Base-by-base conservation (phyloP, 2,329 filamentous ascomycete species). In the Penicillium sp. region DNA sequence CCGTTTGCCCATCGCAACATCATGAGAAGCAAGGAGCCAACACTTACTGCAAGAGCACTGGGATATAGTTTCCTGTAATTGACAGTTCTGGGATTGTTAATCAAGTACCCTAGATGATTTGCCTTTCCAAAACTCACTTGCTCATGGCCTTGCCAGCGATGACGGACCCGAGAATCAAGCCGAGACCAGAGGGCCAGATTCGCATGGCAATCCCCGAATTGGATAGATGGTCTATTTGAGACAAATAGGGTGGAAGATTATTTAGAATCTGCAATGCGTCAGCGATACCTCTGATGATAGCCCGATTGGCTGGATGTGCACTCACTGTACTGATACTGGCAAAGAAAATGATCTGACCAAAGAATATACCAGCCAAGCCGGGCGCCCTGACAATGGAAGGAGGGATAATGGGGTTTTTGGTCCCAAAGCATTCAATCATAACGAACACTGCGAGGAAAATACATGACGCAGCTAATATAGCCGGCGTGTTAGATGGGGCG, bases 171-270 rank as follows among this genome's bases (percentile, higher is more conserved):
- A 41, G 18, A 13, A 41, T 26, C 18, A 41, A 14, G 39, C 39
- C 39, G 8, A 41, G 7, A 26, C 39, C 18, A 5, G 39, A 23
- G 11, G 39, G 39, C 39, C 39, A 41, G 39, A 41, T 41, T 41
- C 18, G 59, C 53, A 55, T 60, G 51, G 47, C 61, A 67, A 47
- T 68, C 5, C 7, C 18, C 6, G 39, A 41, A 18, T 26, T 41
- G 59, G 35, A 56, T 45, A 35, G 47, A 50, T 30, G 58, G 56
- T 27, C 50, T 26, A 19, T 51, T 57, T 42, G 32, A 34, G 32
- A 13, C 32, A 34, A 34, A 34, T 34, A 34, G 13, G 18, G 19
- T 11, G 45, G 34, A 4, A 47, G 16, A 8, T 47, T 47, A 29
- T 27, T 47, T 19, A 47, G 14, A 8, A 47, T 39, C 45, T 46